These are phyloP conservation scores for Pilatotrama ljubarskyi DNA, from an alignment of 768 basidiomycete species.

Conservation along the genomic window DNA sequence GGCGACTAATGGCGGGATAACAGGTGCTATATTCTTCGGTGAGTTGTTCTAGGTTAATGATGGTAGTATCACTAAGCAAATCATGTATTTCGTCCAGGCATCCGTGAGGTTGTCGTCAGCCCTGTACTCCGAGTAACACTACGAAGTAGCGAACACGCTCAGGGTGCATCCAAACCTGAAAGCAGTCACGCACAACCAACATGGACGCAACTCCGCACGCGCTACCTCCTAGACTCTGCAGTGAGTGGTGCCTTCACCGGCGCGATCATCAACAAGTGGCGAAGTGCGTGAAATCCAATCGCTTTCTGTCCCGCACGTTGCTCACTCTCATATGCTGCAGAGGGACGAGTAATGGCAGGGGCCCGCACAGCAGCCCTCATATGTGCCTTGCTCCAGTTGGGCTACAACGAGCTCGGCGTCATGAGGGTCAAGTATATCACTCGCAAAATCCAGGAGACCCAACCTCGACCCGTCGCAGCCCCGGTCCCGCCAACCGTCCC, in stretches of 20 bases:
- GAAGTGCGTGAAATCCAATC: conserved; percentile 49
- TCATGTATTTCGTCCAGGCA: conserved; percentile 48
- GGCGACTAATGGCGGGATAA: conserved; percentile 70
- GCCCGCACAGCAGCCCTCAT: conserved; percentile 57
- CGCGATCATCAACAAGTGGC: conserved; percentile 56
- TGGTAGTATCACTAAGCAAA: background rate
- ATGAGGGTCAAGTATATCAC: conserved; percentile 59
- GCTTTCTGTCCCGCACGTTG: background rate
- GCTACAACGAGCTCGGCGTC: conserved; percentile 68
- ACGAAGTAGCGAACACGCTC: conserved; percentile 49
- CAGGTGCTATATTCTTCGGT: conserved; percentile 81
- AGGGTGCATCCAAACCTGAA: conserved; percentile 22
- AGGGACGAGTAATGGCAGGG: conserved; percentile 61
- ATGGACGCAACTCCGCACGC: conserved; percentile 55
- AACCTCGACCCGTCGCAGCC: background rate
- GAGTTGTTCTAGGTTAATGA: conserved; percentile 47
- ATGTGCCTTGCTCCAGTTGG: conserved; percentile 64
- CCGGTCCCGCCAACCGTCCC: background rate
- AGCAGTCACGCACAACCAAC: conserved; percentile 29
- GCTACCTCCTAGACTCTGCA: conserved; percentile 68
- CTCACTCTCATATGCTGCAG: conserved; percentile 39
- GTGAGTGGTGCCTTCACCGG: conserved; percentile 72
- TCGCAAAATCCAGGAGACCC: conserved; percentile 26
- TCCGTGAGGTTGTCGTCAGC: conserved; percentile 74
- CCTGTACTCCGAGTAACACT: conserved; percentile 54